Base-by-base conservation (phyloP, 2,329 filamentous ascomycete species). In the Claviceps maximensis region DNA sequence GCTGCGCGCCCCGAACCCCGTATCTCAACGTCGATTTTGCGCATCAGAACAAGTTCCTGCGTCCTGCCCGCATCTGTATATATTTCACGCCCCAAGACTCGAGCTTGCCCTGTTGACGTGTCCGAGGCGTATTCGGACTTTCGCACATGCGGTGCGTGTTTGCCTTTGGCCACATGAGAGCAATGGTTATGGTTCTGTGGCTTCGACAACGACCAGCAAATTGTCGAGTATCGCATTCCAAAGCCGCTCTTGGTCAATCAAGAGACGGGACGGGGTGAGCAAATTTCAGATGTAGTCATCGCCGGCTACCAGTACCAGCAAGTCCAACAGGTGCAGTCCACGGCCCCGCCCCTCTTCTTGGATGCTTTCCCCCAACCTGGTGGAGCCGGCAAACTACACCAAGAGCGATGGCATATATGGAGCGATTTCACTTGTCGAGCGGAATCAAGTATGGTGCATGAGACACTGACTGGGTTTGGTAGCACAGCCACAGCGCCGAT, bases 81-180 rank as follows among this genome's bases (percentile, higher is more conserved):
- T 53, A 33, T 31, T 47, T 45, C 46, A 40, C 41, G 25, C 31
- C 38, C 17, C 17, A 13, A 40, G 27, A 42, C 29, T 19, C 29
- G 49, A 33, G 25, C 52, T 33, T 53, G 41, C 31, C 42, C 23
- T 27, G 52, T 47, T 54, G 52, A 54, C 52, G 52, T 54, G 52
- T 54, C 52, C 42, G 44, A 47, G 48, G n/a, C 36, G 36, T 47
- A 47, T 49, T 50, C 42, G 33, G 27, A 47, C 52, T 46, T 38
- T 38, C 6, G 17, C 29, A 33, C 36, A 54, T 47, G 48, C 36
- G 44, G 52, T 42, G 48, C 19, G 21, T 40, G 31, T 44, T 54
- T 44, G 33, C 27, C 42, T 46, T 13, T 6, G 47, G 19, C 52
- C 51, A 49, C 21, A 53, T n/a, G 17, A 17, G 47, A 33, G 51